Evolutionary conservation across 1,139 yeast species (phyloP).

Genomic region (Schwanniomyces etchellsii): DNA sequence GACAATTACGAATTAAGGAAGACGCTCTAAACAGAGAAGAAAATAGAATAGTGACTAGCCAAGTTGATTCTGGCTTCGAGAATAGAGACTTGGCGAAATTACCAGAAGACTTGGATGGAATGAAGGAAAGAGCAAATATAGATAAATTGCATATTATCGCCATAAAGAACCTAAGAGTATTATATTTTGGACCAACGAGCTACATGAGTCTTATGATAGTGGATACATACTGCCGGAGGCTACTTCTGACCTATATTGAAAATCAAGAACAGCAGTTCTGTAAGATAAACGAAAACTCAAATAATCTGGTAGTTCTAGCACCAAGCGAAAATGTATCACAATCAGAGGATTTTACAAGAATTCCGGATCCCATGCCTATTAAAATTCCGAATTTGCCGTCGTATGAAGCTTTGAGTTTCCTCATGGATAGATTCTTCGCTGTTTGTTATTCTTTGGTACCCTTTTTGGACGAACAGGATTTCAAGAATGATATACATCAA

Average conservation of each 20-base stretch:
- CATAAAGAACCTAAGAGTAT: not conserved
- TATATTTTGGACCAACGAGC: not conserved
- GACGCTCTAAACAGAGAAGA: not conserved
- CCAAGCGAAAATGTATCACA: not conserved
- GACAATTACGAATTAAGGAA: not conserved
- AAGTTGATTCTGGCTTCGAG: not conserved
- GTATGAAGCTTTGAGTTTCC: conserved; percentile 1
- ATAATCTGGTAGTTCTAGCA: not conserved
- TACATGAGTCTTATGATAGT: not conserved
- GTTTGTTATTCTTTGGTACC: conserved; percentile 24
- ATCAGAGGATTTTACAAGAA: not conserved
- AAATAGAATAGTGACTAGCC: not conserved
- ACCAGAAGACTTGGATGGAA: not conserved
- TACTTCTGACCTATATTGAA: not conserved
- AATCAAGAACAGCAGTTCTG: not conserved
- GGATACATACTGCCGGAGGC: not conserved
- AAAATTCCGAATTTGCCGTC: conserved; percentile 3
- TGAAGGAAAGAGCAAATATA: too few species aligned
- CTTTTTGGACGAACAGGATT: conserved; percentile 23
- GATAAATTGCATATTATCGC: not conserved
- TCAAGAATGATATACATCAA: conserved; percentile 11
- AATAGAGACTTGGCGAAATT: not conserved
- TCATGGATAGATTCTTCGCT: conserved; percentile 10
- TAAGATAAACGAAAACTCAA: not conserved
- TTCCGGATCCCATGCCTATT: not conserved